Evolutionary conservation across 345 rosid species (phyloP), one percentile per base, ranked within the genome.

Genomic region (Eucalyptus leucophloia): DNA sequence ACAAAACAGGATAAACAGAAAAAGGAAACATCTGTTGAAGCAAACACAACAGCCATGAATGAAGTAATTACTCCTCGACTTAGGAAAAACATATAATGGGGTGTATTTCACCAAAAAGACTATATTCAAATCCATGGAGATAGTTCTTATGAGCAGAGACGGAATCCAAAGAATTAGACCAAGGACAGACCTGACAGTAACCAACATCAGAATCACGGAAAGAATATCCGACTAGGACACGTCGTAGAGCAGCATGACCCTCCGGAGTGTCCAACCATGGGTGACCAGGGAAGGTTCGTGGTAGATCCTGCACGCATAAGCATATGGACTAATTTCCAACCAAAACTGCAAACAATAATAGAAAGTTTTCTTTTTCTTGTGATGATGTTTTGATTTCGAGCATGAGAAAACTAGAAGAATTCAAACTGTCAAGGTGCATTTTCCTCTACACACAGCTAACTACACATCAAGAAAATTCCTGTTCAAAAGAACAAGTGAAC

Each of bases 151-250:
- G 86, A 42, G 67, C 86, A 34, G 53, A 89, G 23, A 77, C 2
- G 45, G 83, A 77, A 37, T 77, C 85, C 53, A 32, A 81, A 9
- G 44, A 83, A 86, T n/a, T 51, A 87, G 47, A 85, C 44, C 53
- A 86, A 40, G 69, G 88, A 88, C 93, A 77, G 92, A 98, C 99
- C 99, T 98, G 99, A 92, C 99, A 98, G 88, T 98, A 98, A 69
- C 99, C 99, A 90, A 98, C 99, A 93, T 98, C 99, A 90, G 99
- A 98, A 92, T 98, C 99, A 30, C 99, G 98, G 88, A 96, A 98
- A 50, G 99, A 98, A 92, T 98, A 98, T 16, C 93, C 99, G 80
- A 98, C 99, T 89, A 98, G 99, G 89, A 98, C 98, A 86, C 99
- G 98, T 54, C 99, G 90, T 34, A 98, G 94, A 72, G 99, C 89